phyloP scores from a whole-genome alignment of 257 asterid species.

The Prunella vulgaris region DNA sequence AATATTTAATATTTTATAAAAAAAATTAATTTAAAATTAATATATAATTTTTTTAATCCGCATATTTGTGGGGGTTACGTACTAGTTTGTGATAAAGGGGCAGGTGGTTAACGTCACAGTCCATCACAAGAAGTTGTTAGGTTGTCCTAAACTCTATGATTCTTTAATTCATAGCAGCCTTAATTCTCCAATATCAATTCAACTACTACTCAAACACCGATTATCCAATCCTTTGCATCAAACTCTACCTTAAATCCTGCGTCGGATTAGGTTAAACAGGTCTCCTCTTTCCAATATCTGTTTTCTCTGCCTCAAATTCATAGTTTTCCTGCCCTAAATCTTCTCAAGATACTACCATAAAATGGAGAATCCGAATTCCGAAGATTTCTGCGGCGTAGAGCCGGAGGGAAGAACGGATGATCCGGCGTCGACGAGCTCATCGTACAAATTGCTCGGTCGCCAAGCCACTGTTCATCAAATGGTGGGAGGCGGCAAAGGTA shows the following conservation, averaged over 20 bases:
- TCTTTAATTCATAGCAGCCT: neutral
- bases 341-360: conserved; percentile 5
- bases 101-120: neutral
- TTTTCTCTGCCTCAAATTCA: conserved; percentile 1
- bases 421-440: conserved; percentile 46
- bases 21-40: too few relatives aligned
- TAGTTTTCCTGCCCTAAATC: neutral
- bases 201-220: neutral
- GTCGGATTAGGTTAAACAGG: neutral
- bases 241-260: neutral
- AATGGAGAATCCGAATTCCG: conserved; percentile 63
- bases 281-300: neutral
- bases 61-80: too few relatives aligned
- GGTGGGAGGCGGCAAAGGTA: conserved; percentile 85
- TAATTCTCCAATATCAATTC: neutral
- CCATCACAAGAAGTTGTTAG: neutral
- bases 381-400: conserved; percentile 47
- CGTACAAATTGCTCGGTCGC: conserved; percentile 50
- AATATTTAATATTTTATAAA: too few relatives aligned
- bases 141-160: neutral
- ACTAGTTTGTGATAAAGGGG: neutral
- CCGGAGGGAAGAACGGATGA: conserved; percentile 45
- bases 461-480: conserved; percentile 59
- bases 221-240: neutral
- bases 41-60: too few relatives aligned